These are phyloP conservation scores for Buddleja alternifolia DNA, from an alignment of 257 asterid genomes.

Conservation along the genomic window DNA sequence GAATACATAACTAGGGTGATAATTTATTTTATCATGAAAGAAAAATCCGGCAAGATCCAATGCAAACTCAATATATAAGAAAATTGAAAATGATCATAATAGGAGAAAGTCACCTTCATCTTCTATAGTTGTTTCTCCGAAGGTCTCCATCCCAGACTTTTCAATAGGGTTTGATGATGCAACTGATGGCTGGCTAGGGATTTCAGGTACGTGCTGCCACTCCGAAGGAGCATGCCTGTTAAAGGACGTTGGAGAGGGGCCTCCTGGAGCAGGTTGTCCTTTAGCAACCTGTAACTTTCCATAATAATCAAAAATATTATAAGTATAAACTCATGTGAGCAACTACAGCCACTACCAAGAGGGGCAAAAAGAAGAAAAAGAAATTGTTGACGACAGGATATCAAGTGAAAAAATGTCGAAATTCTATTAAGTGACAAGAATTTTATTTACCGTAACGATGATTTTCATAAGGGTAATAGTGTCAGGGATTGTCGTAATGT, in stretches of 20 bases:
- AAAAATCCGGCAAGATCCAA: constrained; percentile 13
- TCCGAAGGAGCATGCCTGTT: constrained; percentile 61
- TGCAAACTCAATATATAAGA: constrained; percentile 15
- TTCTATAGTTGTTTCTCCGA: constrained; percentile 69
- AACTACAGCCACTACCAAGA: too few relatives aligned
- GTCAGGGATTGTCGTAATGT: too few relatives aligned
- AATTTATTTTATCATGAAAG: background rate
- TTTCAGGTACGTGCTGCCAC: constrained; percentile 64
- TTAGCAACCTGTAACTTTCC: constrained; percentile 71
- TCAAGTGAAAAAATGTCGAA: too few relatives aligned
- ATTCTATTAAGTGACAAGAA: too few relatives aligned
- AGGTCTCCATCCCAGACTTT: constrained; percentile 55
- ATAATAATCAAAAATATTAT: constrained; percentile 21
- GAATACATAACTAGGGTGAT: constrained; percentile 9
- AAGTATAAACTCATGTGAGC: constrained; percentile 21
- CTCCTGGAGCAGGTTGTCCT: constrained; percentile 58
- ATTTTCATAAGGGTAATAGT: too few relatives aligned
- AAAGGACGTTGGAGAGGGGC: constrained; percentile 39
- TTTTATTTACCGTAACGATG: too few relatives aligned
- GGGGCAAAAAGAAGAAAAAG: too few relatives aligned
- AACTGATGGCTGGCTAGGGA: constrained; percentile 51
- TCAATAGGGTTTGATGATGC: constrained; percentile 53
- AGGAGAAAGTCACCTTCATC: constrained; percentile 67
- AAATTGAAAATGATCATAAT: constrained; percentile 13
- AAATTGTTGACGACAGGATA: too few relatives aligned